Conservation (phyloP, 1,284 basidiomycete species). For the Boletus mariae region DNA sequence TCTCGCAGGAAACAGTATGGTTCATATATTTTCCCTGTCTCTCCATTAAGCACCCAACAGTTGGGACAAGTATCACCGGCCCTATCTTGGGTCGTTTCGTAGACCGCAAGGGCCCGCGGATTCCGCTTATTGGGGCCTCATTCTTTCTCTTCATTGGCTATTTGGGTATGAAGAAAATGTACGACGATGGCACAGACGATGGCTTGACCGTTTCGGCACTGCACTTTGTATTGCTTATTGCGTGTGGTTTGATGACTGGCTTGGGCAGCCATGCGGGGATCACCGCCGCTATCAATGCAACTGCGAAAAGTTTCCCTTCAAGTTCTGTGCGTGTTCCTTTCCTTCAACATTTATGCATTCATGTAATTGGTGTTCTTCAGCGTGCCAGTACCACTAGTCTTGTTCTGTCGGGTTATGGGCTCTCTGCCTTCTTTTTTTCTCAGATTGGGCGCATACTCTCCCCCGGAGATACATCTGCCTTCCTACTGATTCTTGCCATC, state of each 20-base stretch:
- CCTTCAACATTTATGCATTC: neutral
- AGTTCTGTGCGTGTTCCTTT: constrained; percentile 37
- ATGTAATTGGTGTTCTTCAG: constrained; percentile 31
- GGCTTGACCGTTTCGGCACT: constrained; percentile 18
- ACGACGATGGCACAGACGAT: constrained; percentile 44
- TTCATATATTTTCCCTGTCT: constrained; percentile 6
- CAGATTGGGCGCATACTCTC: constrained; percentile 63
- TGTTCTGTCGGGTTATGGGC: constrained; percentile 79
- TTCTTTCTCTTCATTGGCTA: constrained; percentile 61
- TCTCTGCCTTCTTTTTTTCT: constrained; percentile 81
- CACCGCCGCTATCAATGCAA: constrained; percentile 54
- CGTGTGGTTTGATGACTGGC: constrained; percentile 57
- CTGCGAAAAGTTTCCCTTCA: constrained; percentile 64
- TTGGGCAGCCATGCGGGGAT: constrained; percentile 60
- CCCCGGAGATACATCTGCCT: constrained; percentile 67
- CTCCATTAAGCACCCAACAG: constrained; percentile 33
- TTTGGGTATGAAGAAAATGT: constrained; percentile 61
- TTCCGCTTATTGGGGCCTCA: constrained; percentile 47
- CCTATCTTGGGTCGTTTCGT: constrained; percentile 71
- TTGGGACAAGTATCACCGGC: constrained; percentile 56
- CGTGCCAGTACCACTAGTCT: constrained; percentile 70
- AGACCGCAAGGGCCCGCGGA: constrained; percentile 59
- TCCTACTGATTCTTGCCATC: constrained; percentile 65
- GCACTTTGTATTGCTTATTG: constrained; percentile 42
- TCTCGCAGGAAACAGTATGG: constrained; percentile 59